Percentiles rank a stretch among this genome's conserved stretches.
phyloP scores from a whole-genome alignment of 1,284 basidiomycete species.

The Marasmius fiardii region DNA sequence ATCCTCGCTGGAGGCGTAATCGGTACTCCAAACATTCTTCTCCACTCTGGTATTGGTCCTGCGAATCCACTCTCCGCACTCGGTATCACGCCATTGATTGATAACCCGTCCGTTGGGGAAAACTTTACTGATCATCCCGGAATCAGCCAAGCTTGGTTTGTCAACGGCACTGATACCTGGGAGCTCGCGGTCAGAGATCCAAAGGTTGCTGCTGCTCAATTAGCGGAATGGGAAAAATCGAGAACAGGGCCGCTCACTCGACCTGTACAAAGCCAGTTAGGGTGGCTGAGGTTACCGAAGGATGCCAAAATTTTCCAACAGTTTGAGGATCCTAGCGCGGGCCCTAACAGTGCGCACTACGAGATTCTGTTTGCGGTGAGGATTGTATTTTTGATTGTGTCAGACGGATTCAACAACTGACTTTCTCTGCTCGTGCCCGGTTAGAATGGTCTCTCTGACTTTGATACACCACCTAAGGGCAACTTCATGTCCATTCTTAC shows the following conservation, averaged over 20 bases:
- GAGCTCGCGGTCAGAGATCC: slow-evolving; percentile 5
- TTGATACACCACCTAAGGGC: not conserved
- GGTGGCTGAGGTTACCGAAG: slow-evolving; percentile 1
- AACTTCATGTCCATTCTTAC: not conserved
- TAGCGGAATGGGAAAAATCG: slow-evolving; percentile 1
- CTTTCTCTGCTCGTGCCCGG: not conserved
- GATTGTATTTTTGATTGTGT: not conserved
- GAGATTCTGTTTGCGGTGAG: not conserved
- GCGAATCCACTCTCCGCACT: slow-evolving; percentile 16
- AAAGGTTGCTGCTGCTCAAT: not conserved
- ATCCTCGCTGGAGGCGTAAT: slow-evolving; percentile 23
- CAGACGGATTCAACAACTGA: not conserved
- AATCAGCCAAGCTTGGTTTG: not conserved
- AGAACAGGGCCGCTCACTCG: slow-evolving; percentile 5
- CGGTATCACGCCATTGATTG: not conserved
- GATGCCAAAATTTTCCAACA: not conserved
- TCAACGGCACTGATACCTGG: slow-evolving; percentile 6
- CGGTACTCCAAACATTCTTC: slow-evolving; percentile 26
- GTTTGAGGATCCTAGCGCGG: slow-evolving; percentile 10
- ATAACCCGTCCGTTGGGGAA: slow-evolving; percentile 6
- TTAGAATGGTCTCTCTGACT: not conserved
- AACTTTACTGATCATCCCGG: slow-evolving; percentile 6
- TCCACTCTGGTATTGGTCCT: slow-evolving; percentile 30
- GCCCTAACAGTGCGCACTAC: slow-evolving; percentile 4
- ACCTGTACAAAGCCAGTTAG: slow-evolving; percentile 2